Percentiles rank a stretch among this genome's conserved stretches.
These are phyloP conservation scores for Drechslera avenae DNA, from an alignment of 2,329 filamentous ascomycete genomes.

Conservation along the genomic window DNA sequence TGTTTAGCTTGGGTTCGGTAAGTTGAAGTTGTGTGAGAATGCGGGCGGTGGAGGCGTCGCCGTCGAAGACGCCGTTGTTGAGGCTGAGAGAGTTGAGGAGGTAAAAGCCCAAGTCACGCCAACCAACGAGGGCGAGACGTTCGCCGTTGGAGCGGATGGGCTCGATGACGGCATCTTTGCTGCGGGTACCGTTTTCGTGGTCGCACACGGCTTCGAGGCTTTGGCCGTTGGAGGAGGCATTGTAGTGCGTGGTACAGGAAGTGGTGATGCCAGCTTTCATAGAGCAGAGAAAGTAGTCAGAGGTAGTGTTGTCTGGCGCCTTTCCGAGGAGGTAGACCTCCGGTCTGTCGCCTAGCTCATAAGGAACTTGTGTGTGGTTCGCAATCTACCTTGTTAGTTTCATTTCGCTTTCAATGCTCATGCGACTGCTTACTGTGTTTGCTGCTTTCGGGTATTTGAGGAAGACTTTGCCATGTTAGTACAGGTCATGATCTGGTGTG, in stretches of 20 bases:
- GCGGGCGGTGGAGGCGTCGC: conserved; percentile 9
- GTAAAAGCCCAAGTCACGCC: conserved; percentile 8
- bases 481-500: neutral
- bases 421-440: neutral
- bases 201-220: conserved; percentile 10
- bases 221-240: conserved; percentile 10
- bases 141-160: neutral
- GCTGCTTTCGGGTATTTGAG: conserved; percentile 11
- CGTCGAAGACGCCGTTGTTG: conserved; percentile 13
- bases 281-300: conserved; percentile 12
- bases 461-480: conserved; percentile 4
- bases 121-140: neutral
- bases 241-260: conserved; percentile 11
- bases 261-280: conserved; percentile 10
- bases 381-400: neutral
- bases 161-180: neutral
- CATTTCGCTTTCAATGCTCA: rapidly evolving
- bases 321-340: conserved; percentile 13
- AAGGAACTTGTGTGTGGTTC: conserved; percentile 7
- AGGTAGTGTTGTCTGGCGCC: conserved; percentile 5
- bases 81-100: conserved; percentile 13
- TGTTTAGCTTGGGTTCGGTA: conserved; percentile 1
- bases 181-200: neutral
- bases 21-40: conserved; percentile 12
- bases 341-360: conserved; percentile 1